Evolutionary conservation across 371 early-diverging fungal genomes (phyloP).

Genomic region (Apophysomyces trapeziformis): DNA sequence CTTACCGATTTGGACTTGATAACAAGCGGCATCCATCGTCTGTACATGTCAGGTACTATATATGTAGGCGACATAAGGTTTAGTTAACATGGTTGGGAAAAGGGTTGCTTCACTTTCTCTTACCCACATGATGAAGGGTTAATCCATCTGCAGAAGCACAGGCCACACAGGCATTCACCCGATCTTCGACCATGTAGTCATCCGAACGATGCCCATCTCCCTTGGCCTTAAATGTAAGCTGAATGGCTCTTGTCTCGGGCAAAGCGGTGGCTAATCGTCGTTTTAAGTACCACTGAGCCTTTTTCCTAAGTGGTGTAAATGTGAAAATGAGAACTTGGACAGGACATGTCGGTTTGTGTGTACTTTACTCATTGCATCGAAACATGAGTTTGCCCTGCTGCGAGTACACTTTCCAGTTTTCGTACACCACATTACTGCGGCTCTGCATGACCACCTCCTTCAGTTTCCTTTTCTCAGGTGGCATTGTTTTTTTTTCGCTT

Average conservation of each 20-base stretch:
- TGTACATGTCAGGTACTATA: slow-evolving; percentile 62
- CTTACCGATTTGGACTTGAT: slow-evolving; percentile 64
- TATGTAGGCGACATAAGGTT: background rate
- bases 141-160: slow-evolving; percentile 39
- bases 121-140: slow-evolving; percentile 63
- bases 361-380: slow-evolving; percentile 47
- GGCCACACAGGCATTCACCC: slow-evolving; percentile 54
- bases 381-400: slow-evolving; percentile 50
- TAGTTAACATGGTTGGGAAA: background rate
- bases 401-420: slow-evolving; percentile 57
- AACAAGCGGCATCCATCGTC: slow-evolving; percentile 54
- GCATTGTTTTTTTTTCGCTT: background rate
- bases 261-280: slow-evolving; percentile 43
- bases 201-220: slow-evolving; percentile 56
- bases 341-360: too few species aligned
- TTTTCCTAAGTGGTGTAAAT: slow-evolving; percentile 31
- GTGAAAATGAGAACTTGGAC: background rate
- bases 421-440: slow-evolving; percentile 42
- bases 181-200: slow-evolving; percentile 64
- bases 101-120: background rate
- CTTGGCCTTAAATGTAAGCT: slow-evolving; percentile 56
- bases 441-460: slow-evolving; percentile 32
- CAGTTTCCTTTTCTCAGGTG: slow-evolving; percentile 3
- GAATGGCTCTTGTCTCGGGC: slow-evolving; percentile 42
- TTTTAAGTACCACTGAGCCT: slow-evolving; percentile 58